A percentile compares a stretch with the other conserved stretches of the same genome.
Conservation (phyloP, 331 rosid genomes). For the Cydonia oblonga region DNA sequence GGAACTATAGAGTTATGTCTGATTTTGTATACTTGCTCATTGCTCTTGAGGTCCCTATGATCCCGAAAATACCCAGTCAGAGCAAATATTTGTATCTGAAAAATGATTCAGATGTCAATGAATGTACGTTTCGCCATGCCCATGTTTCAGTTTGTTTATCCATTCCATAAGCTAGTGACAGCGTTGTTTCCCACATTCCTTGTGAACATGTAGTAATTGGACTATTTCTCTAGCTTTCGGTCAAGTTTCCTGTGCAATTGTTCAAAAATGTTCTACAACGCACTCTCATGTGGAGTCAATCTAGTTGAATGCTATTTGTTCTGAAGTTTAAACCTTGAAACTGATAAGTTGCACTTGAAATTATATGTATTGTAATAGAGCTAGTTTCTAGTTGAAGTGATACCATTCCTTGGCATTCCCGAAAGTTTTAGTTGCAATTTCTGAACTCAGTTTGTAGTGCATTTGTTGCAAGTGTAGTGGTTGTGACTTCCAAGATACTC, state of each 20-base stretch:
- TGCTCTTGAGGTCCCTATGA: background rate
- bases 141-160: background rate
- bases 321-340: constrained; percentile 11
- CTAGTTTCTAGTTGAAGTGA: constrained; percentile 9
- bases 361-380: background rate
- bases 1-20: constrained; percentile 4
- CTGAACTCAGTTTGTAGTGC: background rate
- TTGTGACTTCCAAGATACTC: background rate
- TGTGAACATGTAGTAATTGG: background rate
- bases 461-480: background rate
- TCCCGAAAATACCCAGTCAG: background rate
- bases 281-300: constrained; percentile 6
- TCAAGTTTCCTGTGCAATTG: background rate
- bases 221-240: background rate
- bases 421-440: background rate
- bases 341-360: constrained; percentile 1
- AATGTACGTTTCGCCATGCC: background rate
- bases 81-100: background rate
- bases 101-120: background rate
- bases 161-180: background rate
- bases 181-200: background rate
- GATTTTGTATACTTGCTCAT: constrained; percentile 15
- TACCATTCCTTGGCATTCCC: background rate
- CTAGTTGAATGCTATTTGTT: constrained; percentile 1
- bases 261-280: background rate